Evolutionary conservation across 2,329 filamentous ascomycete genomes (phyloP), one percentile per base, ranked within the genome.

Genomic region (Colletotrichum ledebouriae): DNA sequence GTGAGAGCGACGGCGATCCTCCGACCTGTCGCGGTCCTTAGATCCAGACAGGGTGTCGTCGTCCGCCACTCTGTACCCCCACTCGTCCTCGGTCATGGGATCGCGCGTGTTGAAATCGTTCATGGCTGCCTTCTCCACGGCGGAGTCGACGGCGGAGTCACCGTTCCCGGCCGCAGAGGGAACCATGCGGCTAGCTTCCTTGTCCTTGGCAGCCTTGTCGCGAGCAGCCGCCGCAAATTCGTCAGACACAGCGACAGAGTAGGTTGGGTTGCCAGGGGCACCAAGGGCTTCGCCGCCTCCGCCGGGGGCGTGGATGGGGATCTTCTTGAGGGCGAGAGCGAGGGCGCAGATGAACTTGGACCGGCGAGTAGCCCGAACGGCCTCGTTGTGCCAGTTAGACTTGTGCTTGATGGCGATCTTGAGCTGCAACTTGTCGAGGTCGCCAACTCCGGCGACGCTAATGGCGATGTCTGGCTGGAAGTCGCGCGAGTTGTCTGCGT

Each of bases 311-410:
- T 93, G 87, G 75, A 99, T 95, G 10, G 94, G 95, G 17, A 99
- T 86, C 81, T 91, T 94, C 80, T 94, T 92, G 67, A 98, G 83
- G 3, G 95, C 94, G 9, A 94, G 80, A 4, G 96, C 90, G 67
- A 99, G 84, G 0, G 96, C 96, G 76, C 94, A 97, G 90, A 98
- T 97, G 82, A 99, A 98, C 80, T 97, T 98, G 78, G 92, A 97
- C 69, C 95, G 90, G 59, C 94, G 90, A 6, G 91, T 87, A 17
- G 91, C 90, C 46, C 94, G 92, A 46, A 98, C 86, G 1, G 88
- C 86, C 73, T 97, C 95, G 79, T 98, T 94, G 73, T 93, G 89
- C 92, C 93, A 95, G 81, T 95, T 96, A 66, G 91, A 93, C 82
- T 98, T 98, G 85, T 98, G 94, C 75, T 92, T 90, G 76, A 98